A percentile compares a stretch with the other conserved stretches of the same genome.
Evolutionary conservation across 495 filamentous ascomycete species (phyloP).

Genomic region (Penicillium alfredii): DNA sequence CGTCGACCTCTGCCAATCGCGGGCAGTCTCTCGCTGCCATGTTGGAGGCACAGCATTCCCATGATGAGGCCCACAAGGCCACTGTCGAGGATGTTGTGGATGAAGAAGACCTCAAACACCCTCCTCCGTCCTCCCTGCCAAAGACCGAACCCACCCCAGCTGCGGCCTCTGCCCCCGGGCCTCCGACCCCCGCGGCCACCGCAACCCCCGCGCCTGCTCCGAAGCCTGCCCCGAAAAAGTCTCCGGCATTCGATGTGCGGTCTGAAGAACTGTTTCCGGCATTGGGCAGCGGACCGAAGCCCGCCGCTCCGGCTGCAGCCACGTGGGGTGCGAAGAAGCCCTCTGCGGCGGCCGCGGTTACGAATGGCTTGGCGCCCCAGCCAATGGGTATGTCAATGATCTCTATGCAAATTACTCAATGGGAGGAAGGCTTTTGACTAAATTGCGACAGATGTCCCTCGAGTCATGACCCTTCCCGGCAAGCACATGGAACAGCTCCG

Average conservation of each 20-base stretch:
- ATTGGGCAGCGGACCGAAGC: slow-evolving; percentile 67
- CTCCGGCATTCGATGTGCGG: slow-evolving; percentile 60
- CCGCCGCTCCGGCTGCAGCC: slow-evolving; percentile 53
- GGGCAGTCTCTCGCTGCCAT: slow-evolving; percentile 59
- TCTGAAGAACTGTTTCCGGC: slow-evolving; percentile 90
- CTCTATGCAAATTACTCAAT: no score
- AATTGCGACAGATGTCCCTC: slow-evolving; percentile 38
- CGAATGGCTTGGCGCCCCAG: slow-evolving; percentile 50
- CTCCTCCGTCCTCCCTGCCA: slow-evolving; percentile 44
- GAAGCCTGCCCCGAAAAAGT: slow-evolving; percentile 40
- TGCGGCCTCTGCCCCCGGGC: slow-evolving; percentile 13
- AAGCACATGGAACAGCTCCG: slow-evolving; percentile 70
- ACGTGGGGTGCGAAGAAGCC: slow-evolving; percentile 63
- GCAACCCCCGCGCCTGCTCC: slow-evolving; percentile 20
- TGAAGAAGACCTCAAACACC: slow-evolving; percentile 66
- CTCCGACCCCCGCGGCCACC: slow-evolving; percentile 13
- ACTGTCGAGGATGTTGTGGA: slow-evolving; percentile 76
- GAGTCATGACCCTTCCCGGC: slow-evolving; percentile 65
- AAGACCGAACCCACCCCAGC: slow-evolving; percentile 27
- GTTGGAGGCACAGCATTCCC: slow-evolving; percentile 70
- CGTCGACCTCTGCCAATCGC: slow-evolving; percentile 33
- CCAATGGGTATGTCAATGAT: slow-evolving; percentile 34
- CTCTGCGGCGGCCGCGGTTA: slow-evolving; percentile 50
- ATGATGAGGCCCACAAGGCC: slow-evolving; percentile 56
- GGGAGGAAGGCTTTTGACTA: slow-evolving; percentile 1